Conservation (phyloP, 1,284 basidiomycete genomes). For the Porodaedalea pini region DNA sequence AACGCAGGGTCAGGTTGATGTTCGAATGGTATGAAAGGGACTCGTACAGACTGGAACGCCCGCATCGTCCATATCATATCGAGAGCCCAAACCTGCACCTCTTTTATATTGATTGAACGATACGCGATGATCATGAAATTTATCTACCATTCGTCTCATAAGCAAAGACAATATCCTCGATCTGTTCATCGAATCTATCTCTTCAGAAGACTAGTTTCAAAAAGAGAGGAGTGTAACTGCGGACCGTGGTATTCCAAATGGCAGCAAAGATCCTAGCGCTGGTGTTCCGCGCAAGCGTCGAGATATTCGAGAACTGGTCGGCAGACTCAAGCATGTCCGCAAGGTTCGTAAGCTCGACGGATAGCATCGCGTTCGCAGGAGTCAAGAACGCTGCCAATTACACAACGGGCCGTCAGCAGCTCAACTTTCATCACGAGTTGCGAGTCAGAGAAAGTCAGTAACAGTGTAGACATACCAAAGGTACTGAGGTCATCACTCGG, state of each 20-base stretch:
- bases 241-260: slow-evolving; percentile 60
- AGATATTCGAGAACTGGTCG: slow-evolving; percentile 40
- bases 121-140: slow-evolving; percentile 6
- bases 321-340: slow-evolving; percentile 55
- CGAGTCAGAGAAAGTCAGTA: neutral
- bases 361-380: slow-evolving; percentile 79
- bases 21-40: neutral
- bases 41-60: slow-evolving; percentile 66
- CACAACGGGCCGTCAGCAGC: too few species aligned
- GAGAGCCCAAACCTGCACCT: slow-evolving; percentile 52
- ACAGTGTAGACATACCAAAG: slow-evolving; percentile 46
- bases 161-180: slow-evolving; percentile 64
- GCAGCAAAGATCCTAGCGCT: slow-evolving; percentile 58
- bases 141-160: slow-evolving; percentile 70
- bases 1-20: neutral
- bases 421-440: too few species aligned
- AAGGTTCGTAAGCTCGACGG: slow-evolving; percentile 62
- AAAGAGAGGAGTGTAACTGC: slow-evolving; percentile 22
- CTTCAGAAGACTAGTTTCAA: too few species aligned
- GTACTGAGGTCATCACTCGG: slow-evolving; percentile 71
- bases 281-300: slow-evolving; percentile 52
- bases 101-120: neutral
- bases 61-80: slow-evolving; percentile 78
- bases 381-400: slow-evolving; percentile 60
- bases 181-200: slow-evolving; percentile 12